A percentile compares a stretch with the other conserved stretches of the same genome.
Evolutionary conservation across 2,329 filamentous ascomycete species (phyloP).

Genomic region (Exophiala dermatitidis): DNA sequence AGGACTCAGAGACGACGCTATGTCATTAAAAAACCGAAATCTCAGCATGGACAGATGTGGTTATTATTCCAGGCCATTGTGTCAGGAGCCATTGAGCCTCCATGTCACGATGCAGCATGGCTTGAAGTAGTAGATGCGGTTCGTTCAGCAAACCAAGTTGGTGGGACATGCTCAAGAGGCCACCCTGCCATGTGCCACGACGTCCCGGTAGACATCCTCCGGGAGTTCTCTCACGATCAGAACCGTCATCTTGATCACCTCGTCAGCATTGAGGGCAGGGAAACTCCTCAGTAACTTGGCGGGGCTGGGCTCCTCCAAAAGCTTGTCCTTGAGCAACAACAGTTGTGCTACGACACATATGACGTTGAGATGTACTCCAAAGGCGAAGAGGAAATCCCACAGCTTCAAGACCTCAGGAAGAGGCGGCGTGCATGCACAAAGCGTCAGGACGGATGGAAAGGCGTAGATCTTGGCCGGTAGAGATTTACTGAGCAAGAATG

Average conservation of each 20-base stretch:
- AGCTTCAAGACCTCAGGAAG: slow-evolving; percentile 84
- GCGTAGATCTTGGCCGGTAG: slow-evolving; percentile 93
- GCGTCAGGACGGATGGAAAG: slow-evolving; percentile 86
- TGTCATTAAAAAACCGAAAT: too few species aligned
- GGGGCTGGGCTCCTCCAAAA: slow-evolving; percentile 78
- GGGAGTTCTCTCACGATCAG: slow-evolving; percentile 85
- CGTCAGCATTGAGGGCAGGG: slow-evolving; percentile 72
- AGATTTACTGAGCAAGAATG: slow-evolving; percentile 76
- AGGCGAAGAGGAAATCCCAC: slow-evolving; percentile 97
- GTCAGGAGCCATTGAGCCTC: too few species aligned
- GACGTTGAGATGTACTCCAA: slow-evolving; percentile 89
- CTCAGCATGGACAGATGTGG: too few species aligned
- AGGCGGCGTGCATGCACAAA: slow-evolving; percentile 92
- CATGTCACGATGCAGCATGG: too few species aligned
- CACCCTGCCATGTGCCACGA: slow-evolving; percentile 68
- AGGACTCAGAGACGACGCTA: too few species aligned
- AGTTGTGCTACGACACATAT: slow-evolving; percentile 94
- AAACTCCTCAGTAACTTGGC: slow-evolving; percentile 88
- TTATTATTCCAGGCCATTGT: too few species aligned
- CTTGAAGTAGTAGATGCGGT: not conserved
- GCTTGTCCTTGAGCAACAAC: slow-evolving; percentile 75
- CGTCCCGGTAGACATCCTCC: slow-evolving; percentile 80
- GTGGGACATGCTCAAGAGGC: slow-evolving; percentile 3
- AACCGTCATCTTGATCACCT: slow-evolving; percentile 77
- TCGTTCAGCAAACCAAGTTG: too few species aligned